Evolutionary conservation across 257 asterid genomes (phyloP), one percentile per base, ranked within the genome.

Genomic region (Solanum ossicruentum): DNA sequence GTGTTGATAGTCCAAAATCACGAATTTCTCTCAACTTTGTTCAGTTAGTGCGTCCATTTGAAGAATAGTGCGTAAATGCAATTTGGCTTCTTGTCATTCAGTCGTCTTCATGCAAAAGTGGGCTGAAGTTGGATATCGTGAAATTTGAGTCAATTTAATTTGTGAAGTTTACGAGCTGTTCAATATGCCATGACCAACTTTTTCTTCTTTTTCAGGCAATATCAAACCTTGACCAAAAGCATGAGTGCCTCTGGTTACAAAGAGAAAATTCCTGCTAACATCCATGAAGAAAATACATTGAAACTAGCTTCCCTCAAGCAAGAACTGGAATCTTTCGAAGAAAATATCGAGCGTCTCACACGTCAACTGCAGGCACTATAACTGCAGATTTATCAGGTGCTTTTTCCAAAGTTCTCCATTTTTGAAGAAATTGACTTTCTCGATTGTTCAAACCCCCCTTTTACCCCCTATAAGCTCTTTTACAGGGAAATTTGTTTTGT

Each of bases 211-310:
- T 86, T 85, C 92, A 96, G 99, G 93, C 99, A 93, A 91, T 88
- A 84, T 10, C 95, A 93, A 83, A 84, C 57, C 83, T 84, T 95
- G 83, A 78, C 55, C 86, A 93, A 93, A 91, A 91, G 81, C 82
- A 89, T 88, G 81, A 91, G 87, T 84, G 95, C 94, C 18, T 80
- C 91, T 5, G 93, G 97, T 15, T 93, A 93, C 85, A 88, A 90
- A 85, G 99, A 93, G 88, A 96, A 96, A 81, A 98, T 92, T 49
- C 97, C 95, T 0, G 86, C 82, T 17, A 87, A 87, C 17, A 87
- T 93, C 58, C 99, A 92, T 28, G 93, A 92, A 84, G 89, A 43
- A 60, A 93, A 96, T 55, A 93, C 84, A 67, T 85, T 83, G 0
- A 95, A 93, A 84, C 89, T 93, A 66, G 90, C 92, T 3, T 69